Percentiles rank a stretch among this genome's conserved stretches.
Conservation (phyloP, 768 basidiomycete genomes). For the Auricularia heimuer region DNA sequence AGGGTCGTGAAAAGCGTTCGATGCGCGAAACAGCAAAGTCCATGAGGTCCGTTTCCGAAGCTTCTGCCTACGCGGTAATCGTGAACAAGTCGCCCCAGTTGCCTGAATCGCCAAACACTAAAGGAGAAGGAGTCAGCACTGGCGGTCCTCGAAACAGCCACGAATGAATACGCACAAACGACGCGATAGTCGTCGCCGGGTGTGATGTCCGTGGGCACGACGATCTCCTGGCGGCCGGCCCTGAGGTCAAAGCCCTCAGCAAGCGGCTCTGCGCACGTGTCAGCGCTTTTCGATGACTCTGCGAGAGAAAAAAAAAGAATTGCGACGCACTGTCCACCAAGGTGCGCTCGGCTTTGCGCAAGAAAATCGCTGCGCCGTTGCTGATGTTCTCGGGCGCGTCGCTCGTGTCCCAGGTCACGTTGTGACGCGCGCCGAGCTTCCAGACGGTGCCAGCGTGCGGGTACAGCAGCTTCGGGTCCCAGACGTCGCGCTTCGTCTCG, state of each 20-base stretch:
- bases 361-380: constrained; percentile 10
- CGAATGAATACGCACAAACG: neutral
- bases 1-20: neutral
- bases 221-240: neutral
- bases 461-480: constrained; percentile 15
- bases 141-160: neutral
- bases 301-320: neutral
- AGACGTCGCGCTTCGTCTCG: constrained; percentile 15
- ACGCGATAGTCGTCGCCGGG: neutral
- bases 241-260: neutral
- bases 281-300: neutral
- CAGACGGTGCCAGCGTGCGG: constrained; percentile 18
- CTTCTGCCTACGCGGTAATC: constrained; percentile 12
- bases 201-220: neutral
- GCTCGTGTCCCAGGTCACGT: constrained; percentile 17
- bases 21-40: neutral
- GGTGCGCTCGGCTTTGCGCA: neutral
- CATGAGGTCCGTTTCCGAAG: neutral
- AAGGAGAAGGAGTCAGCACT: neutral
- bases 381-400: constrained; percentile 14
- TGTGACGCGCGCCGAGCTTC: constrained; percentile 14
- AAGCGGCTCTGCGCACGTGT: neutral
- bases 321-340: neutral
- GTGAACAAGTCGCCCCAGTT: constrained; percentile 19
- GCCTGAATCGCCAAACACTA: constrained; percentile 28